Evolutionary conservation across 768 basidiomycete species (phyloP).

Genomic region (Xerocomus potaroensis): DNA sequence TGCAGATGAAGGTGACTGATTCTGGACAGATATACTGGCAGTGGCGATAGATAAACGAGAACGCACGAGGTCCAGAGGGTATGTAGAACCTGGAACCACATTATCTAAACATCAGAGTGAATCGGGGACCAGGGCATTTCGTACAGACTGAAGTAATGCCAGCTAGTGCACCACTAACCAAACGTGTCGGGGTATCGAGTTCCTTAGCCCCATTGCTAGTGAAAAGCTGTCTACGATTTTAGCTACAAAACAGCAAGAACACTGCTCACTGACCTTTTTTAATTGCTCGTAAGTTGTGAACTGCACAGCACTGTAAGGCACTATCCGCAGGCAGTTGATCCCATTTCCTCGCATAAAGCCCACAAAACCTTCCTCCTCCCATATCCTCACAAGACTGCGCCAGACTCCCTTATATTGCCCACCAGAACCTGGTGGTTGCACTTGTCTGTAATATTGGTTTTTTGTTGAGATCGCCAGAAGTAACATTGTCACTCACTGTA

Average conservation of each 20-base stretch:
- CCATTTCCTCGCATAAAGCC: constrained; percentile 95
- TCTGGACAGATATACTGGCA: constrained; percentile 56
- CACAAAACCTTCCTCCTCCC: constrained; percentile 87
- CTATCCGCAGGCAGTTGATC: constrained; percentile 88
- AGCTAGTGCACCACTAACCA: constrained; percentile 84
- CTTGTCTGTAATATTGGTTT: constrained; percentile 56
- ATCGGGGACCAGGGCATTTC: constrained; percentile 30
- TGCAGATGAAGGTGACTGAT: constrained; percentile 23
- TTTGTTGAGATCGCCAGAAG: not conserved
- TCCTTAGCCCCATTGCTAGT: constrained; percentile 62
- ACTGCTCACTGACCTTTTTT: constrained; percentile 58
- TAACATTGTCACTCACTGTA: constrained; percentile 62
- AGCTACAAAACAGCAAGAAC: constrained; percentile 16
- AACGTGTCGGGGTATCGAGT: constrained; percentile 84
- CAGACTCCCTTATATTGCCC: constrained; percentile 81
- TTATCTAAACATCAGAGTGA: constrained; percentile 7
- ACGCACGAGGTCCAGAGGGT: constrained; percentile 91
- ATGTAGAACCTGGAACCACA: constrained; percentile 61
- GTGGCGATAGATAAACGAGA: constrained; percentile 92
- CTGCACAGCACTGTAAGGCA: constrained; percentile 88
- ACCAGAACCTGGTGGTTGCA: constrained; percentile 65
- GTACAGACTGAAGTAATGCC: constrained; percentile 92
- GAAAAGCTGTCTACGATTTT: constrained; percentile 54
- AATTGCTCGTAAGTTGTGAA: constrained; percentile 88
- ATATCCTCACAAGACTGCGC: constrained; percentile 78